These are phyloP conservation scores for Zhuliangozyma blackwelliae DNA, from an alignment of 1,139 yeast species.

Conservation along the genomic window DNA sequence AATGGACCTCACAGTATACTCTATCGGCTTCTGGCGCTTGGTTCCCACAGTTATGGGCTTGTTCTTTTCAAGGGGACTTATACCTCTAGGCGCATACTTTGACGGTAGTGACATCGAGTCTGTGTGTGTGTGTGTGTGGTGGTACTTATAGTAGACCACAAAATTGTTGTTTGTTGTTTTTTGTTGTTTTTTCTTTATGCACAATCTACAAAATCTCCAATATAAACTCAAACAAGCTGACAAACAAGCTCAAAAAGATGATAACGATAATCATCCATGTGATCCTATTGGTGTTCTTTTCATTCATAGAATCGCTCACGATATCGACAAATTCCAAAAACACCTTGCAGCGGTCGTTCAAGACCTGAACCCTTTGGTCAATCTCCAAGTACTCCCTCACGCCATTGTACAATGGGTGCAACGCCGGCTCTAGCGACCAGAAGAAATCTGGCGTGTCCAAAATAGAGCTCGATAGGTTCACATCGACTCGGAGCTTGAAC, in stretches of 20 bases:
- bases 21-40: constrained; percentile 15
- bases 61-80: constrained; percentile 21
- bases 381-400: constrained; percentile 90
- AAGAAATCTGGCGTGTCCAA: constrained; percentile 94
- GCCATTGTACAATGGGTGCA: constrained; percentile 87
- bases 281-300: constrained; percentile 82
- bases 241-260: constrained; percentile 72
- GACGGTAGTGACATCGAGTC: constrained; percentile 32
- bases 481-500: constrained; percentile 88
- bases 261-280: constrained; percentile 88
- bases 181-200: constrained; percentile 1
- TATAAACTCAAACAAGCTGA: constrained; percentile 46
- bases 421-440: constrained; percentile 95
- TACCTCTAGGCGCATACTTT: constrained; percentile 41
- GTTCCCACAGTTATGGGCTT: constrained; percentile 32
- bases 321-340: constrained; percentile 91
- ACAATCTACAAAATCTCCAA: constrained; percentile 25
- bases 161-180: background rate
- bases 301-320: constrained; percentile 91
- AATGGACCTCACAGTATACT: constrained; percentile 26
- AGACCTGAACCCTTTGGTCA: constrained; percentile 88
- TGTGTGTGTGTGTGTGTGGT: too few species aligned
- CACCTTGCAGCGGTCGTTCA: constrained; percentile 90
- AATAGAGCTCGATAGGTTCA: constrained; percentile 83
- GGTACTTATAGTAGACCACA: background rate